Evolutionary conservation across 2,329 filamentous ascomycete species (phyloP).

Genomic region (Colletotrichum kahawae): DNA sequence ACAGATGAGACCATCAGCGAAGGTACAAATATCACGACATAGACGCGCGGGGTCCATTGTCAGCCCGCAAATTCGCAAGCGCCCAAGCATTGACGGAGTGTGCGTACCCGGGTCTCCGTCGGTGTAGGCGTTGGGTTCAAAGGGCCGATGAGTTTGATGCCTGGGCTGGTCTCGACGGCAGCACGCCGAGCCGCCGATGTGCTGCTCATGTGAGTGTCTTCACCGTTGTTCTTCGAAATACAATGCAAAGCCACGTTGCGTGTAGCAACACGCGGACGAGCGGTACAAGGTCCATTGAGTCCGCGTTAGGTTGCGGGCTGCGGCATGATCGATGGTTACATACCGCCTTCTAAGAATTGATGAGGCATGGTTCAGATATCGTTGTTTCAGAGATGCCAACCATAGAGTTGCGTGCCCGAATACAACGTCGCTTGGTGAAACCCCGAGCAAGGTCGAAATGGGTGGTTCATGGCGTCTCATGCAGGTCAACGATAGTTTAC

Average conservation of each 20-base stretch:
- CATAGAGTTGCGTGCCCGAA: background rate
- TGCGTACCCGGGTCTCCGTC: background rate
- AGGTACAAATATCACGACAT: background rate
- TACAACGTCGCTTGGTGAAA: background rate
- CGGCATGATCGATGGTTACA: slow-evolving; percentile 14
- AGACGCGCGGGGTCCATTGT: background rate
- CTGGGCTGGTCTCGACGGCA: background rate
- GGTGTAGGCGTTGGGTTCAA: background rate
- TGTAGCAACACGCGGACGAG: background rate
- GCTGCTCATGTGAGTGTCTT: background rate
- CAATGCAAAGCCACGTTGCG: background rate
- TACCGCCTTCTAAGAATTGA: background rate
- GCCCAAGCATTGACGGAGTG: background rate
- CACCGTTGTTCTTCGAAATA: background rate
- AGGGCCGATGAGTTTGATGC: background rate
- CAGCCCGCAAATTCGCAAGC: background rate
- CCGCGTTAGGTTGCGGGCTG: background rate
- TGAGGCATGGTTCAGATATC: background rate
- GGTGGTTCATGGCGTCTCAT: background rate
- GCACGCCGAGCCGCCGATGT: background rate
- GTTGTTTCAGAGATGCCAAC: background rate
- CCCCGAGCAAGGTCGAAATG: background rate
- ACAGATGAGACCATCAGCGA: background rate
- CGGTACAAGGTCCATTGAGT: background rate
- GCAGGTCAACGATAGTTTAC: background rate